Evolutionary conservation across 352 stramenopile genomes (phyloP), one percentile per base, ranked within the genome.

Genomic region (Plasmopara muralis): DNA sequence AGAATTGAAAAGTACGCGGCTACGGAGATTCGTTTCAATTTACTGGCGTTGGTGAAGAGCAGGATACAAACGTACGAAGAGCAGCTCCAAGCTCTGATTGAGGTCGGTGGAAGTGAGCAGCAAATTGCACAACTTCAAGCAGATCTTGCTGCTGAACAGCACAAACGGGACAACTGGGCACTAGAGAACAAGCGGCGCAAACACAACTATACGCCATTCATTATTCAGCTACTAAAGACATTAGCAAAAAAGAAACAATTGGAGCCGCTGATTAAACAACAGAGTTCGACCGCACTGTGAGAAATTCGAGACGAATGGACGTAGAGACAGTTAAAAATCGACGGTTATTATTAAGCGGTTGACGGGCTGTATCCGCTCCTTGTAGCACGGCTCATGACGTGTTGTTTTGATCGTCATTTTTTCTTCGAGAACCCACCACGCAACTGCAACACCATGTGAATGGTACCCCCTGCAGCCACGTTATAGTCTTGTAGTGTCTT

Each of bases 381-480:
- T 50, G 46, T 57, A 40, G 30, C 47, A 43, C 45, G 49, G 50
- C 13, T 16, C 38, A 34, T 12, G 28, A 54, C 56, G 31, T 60
- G 50, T 68, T 59, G 58, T 47, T 69, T 56, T 69, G 62, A 66
- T 48, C 61, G 52, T 49, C 15, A 51, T 33, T 25, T 10, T 5
- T 47, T 53, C 38, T 10, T n/a, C 62, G 84, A 88, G 64, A 62
- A 79, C 15, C 95, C 95, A 38, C 96, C 96, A 65, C 96, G 90
- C 60, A 99, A 78, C 73, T 98, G 95, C 55, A 99, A 79, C 15
- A 99, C 95, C 95, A 99, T 99, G 77, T 99, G 95, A 75, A 99
- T 98, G 34, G 95, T 98, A 47, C 90, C 95, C 30, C 96, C 96
- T 15, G 95, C 94, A 40, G 72, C 82, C 39, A 99, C 97, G 64